Evolutionary conservation across 1,284 basidiomycete genomes (phyloP), one percentile per base, ranked within the genome.

Genomic region (Xerocomus amazonicus): DNA sequence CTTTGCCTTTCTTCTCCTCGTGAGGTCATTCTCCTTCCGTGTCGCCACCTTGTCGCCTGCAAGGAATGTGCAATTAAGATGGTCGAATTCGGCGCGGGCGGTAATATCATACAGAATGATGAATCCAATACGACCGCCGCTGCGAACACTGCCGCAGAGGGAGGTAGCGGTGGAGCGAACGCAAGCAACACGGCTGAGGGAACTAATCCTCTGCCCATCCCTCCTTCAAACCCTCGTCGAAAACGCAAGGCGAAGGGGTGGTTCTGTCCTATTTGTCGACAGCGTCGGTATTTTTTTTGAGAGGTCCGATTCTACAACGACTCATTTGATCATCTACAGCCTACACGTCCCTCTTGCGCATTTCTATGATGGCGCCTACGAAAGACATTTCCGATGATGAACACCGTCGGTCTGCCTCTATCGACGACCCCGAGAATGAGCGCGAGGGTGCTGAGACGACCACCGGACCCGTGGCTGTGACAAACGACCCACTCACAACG

Each of bases 81-180:
- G 92, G 85, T 95, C 35, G 92, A 95, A 66, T 95, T 92, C 65
- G 92, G 92, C 33, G 92, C 92, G 0, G 92, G 92, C 3, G 92
- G 92, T 4, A 83, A 77, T 36, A 88, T 94, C 38, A 79, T 76
- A 19, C 80, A 91, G 49, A 65, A 74, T 9, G 77, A 80, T 37
- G 81, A 80, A 26, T 66, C 59, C 37, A 70, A 59, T 46, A 12
- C 55, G 44, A 12, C 46, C 13, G 10, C 45, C 10, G 48, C 43
- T 16, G 29, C 42, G 9, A 56, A 59, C 19, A 39, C 43, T 16
- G 14, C 48, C 10, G 29, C 37, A 2, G 55, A 55, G 32, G 56
- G 61, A 3, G 57, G 50, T 12, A 49, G 54, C 19, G 54, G 58
- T 29, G 44, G 54, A 0, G 60, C 53, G 9, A 68, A 61, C 35